Evolutionary conservation across 805 yeast species (phyloP), one percentile per base, ranked within the genome.

Genomic region (Candida stauntonica): DNA sequence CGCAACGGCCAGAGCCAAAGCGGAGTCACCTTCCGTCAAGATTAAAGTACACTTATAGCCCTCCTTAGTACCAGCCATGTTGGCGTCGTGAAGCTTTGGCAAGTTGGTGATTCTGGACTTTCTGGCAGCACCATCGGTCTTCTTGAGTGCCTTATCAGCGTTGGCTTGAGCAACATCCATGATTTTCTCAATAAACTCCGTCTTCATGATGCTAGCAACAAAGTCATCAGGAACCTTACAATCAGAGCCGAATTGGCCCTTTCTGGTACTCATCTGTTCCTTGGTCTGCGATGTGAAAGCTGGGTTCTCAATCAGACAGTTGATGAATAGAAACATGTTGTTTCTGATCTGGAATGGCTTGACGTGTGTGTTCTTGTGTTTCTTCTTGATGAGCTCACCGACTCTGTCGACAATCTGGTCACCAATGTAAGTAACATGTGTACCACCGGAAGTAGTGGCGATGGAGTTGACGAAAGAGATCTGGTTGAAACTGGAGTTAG

Each of bases 251-350:
- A 91, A 93, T 49, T 89, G 94, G 15, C 83, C 71, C 0, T 80
- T 79, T 57, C 93, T 80, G 1, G 98, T 87, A 17, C 96, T 89
- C 53, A 93, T 67, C 57, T 88, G 96, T 60, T 93, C 99, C 57
- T 93, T 93, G 0, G 99, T 93, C 65, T 93, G 99, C 1, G 98
- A 89, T 0, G 97, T 88, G 60, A 93, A 93, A 0, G 98, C 94
- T 0, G 99, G 99, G 52, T 93, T 93, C 58, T 88, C 96, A 62
- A 93, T 80, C 51, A 89, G 69, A 72, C 96, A 87, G 61, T 93
- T 93, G 45, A 93, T 70, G 53, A 93, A 93, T 26, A 93, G 55
- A 53, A 93, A 93, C 81, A 93, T 85, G 61, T 88, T 83, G 62
- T 81, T 87, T 57, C 81, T 80, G 41, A 93, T 84, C 63, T 93